A percentile compares a stretch with the other conserved stretches of the same genome.
phyloP scores from a whole-genome alignment of 306 rosid genomes.

The Cucurbita maxima region DNA sequence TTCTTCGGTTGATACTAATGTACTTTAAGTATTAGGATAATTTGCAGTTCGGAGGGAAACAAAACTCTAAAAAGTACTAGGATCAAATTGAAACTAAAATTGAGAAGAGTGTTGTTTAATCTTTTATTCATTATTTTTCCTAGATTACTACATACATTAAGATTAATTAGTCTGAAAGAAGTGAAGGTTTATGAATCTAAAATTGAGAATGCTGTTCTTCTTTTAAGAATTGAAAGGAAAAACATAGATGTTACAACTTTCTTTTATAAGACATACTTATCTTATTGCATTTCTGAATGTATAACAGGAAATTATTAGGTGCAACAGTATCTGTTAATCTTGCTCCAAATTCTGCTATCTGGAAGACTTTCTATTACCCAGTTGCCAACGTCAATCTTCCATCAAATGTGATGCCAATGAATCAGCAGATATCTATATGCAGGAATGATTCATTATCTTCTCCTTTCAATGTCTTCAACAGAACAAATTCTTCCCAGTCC shows the following conservation, averaged over 20 bases:
- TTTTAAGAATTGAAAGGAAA: background rate
- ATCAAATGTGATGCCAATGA: conserved; percentile 7
- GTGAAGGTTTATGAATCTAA: background rate
- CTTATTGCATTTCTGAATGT: conserved; percentile 8
- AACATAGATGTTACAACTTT: background rate
- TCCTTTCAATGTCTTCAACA: conserved; percentile 16
- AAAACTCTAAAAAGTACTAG: too few relatives aligned
- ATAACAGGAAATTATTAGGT: conserved; percentile 32
- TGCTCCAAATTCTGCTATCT: conserved; percentile 14
- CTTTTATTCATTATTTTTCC: background rate
- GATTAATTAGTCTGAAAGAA: background rate
- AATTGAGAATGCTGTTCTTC: background rate
- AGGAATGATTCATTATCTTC: conserved; percentile 18
- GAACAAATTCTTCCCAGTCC: conserved; percentile 21
- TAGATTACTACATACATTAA: background rate
- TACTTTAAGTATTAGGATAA: background rate
- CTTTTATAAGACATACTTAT: background rate
- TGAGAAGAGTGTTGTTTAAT: background rate
- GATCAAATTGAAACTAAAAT: background rate
- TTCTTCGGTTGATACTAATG: background rate
- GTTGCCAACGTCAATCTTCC: conserved; percentile 14
- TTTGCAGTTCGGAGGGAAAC: background rate
- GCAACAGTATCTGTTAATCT: conserved; percentile 15
- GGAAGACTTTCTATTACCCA: conserved; percentile 21
- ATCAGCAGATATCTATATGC: conserved; percentile 13